phyloP scores from a whole-genome alignment of 441 rosid species.

The Monsonia emarginata region DNA sequence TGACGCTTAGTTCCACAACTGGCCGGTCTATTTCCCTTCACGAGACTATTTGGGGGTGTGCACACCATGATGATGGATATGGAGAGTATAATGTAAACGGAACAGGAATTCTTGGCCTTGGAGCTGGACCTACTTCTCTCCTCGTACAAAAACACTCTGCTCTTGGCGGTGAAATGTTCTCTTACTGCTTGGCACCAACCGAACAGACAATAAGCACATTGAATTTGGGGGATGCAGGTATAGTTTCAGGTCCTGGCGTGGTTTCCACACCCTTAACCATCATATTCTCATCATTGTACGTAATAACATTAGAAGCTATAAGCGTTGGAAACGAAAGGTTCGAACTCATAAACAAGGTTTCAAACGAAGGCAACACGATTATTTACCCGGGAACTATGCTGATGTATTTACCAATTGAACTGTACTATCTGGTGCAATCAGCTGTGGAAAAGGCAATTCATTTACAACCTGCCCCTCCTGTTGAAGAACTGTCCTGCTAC shows the following conservation, averaged over 20 bases:
- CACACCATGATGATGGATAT: conserved; percentile 11
- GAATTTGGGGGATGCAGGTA: conserved; percentile 24
- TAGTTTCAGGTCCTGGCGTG: conserved; percentile 23
- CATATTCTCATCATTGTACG: neutral
- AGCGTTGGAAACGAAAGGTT: conserved; percentile 26
- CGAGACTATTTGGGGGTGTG: conserved; percentile 16
- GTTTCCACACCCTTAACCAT: conserved; percentile 29
- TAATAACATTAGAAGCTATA: conserved; percentile 26
- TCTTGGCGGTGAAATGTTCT: conserved; percentile 26
- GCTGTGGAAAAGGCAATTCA: conserved; percentile 18
- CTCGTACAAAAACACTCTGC: too few species aligned
- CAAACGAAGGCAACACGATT: conserved; percentile 30
- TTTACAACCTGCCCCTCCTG: neutral
- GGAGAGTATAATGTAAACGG: conserved; percentile 7
- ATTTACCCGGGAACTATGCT: conserved; percentile 43
- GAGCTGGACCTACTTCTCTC: conserved; percentile 19
- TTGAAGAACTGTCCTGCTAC: conserved; percentile 25
- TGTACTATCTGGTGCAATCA: conserved; percentile 20
- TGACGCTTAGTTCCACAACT: conserved; percentile 13
- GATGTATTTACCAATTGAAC: conserved; percentile 18
- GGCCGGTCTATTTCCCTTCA: conserved; percentile 16
- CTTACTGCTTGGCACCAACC: conserved; percentile 37
- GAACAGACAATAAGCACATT: conserved; percentile 19
- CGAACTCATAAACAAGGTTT: neutral
- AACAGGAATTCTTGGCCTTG: conserved; percentile 24